A percentile compares a stretch with the other conserved stretches of the same genome.
phyloP scores from a whole-genome alignment of 352 stramenopile genomes.

The Globisporangium emineosum region DNA sequence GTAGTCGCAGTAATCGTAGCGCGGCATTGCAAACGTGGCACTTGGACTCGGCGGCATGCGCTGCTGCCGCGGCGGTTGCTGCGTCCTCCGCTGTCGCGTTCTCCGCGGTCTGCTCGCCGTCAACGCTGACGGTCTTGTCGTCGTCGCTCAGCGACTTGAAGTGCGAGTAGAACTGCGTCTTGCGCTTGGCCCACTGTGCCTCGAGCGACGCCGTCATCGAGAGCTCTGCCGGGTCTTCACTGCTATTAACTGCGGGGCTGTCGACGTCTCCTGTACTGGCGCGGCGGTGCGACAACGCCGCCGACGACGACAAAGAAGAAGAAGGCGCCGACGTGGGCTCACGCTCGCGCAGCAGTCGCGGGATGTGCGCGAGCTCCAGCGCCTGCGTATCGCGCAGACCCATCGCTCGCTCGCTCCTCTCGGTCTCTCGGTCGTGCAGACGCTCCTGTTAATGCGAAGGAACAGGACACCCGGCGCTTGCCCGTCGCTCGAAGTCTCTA shows the following conservation, averaged over 20 bases:
- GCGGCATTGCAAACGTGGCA: constrained; percentile 66
- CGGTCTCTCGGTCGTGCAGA: background rate
- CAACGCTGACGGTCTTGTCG: background rate
- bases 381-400: constrained; percentile 13
- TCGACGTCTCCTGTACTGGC: background rate
- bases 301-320: background rate
- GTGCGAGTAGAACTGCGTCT: constrained; percentile 45
- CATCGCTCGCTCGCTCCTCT: background rate
- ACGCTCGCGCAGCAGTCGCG: constrained; percentile 1
- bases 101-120: background rate
- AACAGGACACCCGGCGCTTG: no score
- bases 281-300: background rate
- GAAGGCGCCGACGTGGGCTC: background rate
- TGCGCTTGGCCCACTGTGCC: constrained; percentile 29
- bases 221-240: constrained; percentile 13
- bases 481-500: background rate
- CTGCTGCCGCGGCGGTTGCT: constrained; percentile 10
- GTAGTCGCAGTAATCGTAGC: constrained; percentile 44
- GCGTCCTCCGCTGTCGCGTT: constrained; percentile 3
- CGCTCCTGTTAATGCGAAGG: background rate
- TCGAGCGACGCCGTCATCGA: constrained; percentile 39
- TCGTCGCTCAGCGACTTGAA: constrained; percentile 33
- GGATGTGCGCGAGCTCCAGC: constrained; percentile 13
- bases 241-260: background rate
- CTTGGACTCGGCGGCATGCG: constrained; percentile 39